A percentile compares a stretch with the other conserved stretches of the same genome.
phyloP scores from a whole-genome alignment of 495 filamentous ascomycete species.

The Penicillium samsonianum region DNA sequence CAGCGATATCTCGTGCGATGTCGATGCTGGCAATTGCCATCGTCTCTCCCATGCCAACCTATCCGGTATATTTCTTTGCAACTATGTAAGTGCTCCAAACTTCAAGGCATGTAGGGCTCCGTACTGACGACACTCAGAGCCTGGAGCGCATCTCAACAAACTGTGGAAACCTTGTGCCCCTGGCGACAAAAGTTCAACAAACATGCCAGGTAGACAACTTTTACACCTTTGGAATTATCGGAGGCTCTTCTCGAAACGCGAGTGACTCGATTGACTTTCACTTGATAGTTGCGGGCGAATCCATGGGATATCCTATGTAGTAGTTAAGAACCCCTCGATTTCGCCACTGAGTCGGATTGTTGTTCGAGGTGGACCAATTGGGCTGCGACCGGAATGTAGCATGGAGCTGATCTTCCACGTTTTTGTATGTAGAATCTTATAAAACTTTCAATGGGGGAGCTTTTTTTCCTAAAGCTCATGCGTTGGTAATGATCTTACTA shows the following conservation, averaged over 20 bases:
- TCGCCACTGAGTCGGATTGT: background rate
- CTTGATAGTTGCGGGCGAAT: background rate
- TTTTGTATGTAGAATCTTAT: background rate
- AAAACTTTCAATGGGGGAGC: background rate
- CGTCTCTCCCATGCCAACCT: background rate
- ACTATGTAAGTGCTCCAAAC: background rate
- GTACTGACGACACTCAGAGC: background rate
- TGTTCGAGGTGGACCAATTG: background rate
- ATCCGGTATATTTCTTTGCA: background rate
- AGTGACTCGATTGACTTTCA: background rate
- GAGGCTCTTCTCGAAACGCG: background rate
- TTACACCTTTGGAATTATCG: background rate
- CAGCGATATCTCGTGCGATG: background rate
- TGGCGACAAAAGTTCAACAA: background rate
- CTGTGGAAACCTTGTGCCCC: background rate
- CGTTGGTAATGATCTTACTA: background rate
- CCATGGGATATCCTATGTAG: background rate
- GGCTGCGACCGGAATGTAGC: no score
- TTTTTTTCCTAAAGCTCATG: background rate
- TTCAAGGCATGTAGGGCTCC: background rate
- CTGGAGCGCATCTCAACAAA: background rate
- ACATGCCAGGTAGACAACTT: background rate
- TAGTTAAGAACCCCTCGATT: background rate
- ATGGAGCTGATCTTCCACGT: no score
- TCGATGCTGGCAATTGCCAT: background rate